These are phyloP conservation scores for Termitomyces sp. DNA, from an alignment of 768 basidiomycete genomes.

Conservation along the genomic window DNA sequence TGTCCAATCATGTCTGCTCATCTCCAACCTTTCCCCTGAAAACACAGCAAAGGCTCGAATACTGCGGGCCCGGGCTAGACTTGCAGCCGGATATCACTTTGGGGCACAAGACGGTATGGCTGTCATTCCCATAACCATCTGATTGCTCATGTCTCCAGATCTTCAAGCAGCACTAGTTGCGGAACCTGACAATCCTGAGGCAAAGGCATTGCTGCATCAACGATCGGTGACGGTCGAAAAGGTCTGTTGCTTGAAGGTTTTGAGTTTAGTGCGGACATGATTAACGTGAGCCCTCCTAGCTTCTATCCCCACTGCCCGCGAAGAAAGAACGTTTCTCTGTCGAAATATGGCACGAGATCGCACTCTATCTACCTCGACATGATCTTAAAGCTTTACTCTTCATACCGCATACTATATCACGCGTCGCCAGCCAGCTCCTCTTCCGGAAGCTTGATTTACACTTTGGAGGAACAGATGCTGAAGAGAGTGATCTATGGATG, in stretches of 20 bases:
- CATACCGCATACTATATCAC: conserved; percentile 62
- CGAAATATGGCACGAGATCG: conserved; percentile 62
- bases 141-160: conserved; percentile 34
- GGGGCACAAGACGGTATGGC: conserved; percentile 63
- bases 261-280: not conserved
- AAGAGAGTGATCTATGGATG: conserved; percentile 18
- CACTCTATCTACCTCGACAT: conserved; percentile 32
- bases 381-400: conserved; percentile 59
- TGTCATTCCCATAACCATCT: conserved; percentile 2
- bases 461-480: conserved; percentile 34
- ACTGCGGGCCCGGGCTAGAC: conserved; percentile 59
- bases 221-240: conserved; percentile 53
- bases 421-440: conserved; percentile 62
- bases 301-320: conserved; percentile 35
- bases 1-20: conserved; percentile 63
- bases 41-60: conserved; percentile 57
- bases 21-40: conserved; percentile 45
- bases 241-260: conserved; percentile 26
- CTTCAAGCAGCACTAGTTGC: conserved; percentile 57
- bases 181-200: conserved; percentile 69
- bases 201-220: conserved; percentile 53
- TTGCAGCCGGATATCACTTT: conserved; percentile 53
- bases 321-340: conserved; percentile 53
- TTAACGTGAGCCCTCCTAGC: conserved; percentile 16
- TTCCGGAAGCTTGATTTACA: conserved; percentile 58